Evolutionary conservation across 2,329 filamentous ascomycete genomes (phyloP).

Genomic region (Ophiostoma sp.): DNA sequence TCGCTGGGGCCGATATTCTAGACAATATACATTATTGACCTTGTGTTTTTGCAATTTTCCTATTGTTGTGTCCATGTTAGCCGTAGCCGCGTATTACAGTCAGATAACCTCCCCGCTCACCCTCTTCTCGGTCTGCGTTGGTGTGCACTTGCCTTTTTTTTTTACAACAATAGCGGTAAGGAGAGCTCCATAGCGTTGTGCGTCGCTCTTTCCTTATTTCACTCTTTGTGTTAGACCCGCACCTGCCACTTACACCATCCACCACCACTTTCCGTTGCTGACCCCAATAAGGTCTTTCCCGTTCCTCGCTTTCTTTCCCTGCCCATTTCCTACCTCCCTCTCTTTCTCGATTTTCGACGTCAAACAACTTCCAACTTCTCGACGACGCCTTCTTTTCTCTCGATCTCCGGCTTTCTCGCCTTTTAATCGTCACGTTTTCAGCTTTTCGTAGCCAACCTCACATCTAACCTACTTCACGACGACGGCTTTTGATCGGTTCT

Average conservation of each 20-base stretch:
- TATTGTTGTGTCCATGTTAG: conserved; percentile 9
- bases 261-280: conserved; percentile 7
- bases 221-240: conserved; percentile 9
- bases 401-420: neutral
- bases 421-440: neutral
- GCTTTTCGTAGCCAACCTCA: neutral
- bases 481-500: neutral
- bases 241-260: conserved; percentile 25
- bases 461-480: neutral
- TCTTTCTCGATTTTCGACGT: neutral
- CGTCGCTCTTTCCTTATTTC: conserved; percentile 10
- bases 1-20: neutral
- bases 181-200: neutral
- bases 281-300: conserved; percentile 8
- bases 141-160: neutral
- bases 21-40: neutral
- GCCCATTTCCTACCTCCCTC: neutral
- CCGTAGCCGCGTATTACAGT: conserved; percentile 8
- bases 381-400: neutral
- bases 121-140: neutral
- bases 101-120: neutral
- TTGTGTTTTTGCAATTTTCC: neutral
- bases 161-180: neutral
- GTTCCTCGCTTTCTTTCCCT: conserved; percentile 14
- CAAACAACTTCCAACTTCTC: neutral